A percentile compares a stretch with the other conserved stretches of the same genome.
Evolutionary conservation across 2,329 filamentous ascomycete species (phyloP).

Genomic region (Botrytis byssoidea): DNA sequence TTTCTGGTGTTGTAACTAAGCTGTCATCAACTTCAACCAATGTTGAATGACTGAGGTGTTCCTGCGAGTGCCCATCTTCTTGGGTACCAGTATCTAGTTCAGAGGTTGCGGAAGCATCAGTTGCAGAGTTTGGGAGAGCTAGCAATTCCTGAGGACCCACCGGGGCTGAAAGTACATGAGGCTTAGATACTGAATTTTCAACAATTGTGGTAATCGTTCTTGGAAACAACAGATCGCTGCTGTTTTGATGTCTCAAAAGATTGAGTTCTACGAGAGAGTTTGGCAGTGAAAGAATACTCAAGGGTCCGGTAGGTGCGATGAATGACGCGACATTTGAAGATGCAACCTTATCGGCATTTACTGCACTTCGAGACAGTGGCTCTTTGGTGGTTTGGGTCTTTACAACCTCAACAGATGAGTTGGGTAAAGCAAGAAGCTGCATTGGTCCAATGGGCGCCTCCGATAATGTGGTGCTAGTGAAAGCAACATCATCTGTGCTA

Average conservation of each 20-base stretch:
- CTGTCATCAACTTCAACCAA: neutral
- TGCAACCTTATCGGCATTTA: conserved; percentile 27
- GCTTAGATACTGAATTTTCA: neutral
- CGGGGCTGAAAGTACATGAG: conserved; percentile 20
- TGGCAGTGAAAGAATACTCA: conserved; percentile 53
- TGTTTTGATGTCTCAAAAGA: neutral
- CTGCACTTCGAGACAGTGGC: neutral
- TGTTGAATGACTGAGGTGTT: no score
- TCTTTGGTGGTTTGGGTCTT: neutral
- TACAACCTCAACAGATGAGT: conserved; percentile 34
- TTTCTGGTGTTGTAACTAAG: neutral
- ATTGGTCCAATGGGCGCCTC: conserved; percentile 33
- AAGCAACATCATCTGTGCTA: neutral
- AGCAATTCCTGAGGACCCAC: conserved; percentile 45
- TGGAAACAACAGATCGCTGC: neutral
- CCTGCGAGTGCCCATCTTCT: neutral
- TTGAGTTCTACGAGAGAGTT: conserved; percentile 40
- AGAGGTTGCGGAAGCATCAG: neutral
- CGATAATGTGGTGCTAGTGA: neutral
- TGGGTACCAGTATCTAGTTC: neutral
- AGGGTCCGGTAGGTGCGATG: conserved; percentile 31
- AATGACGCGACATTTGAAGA: conserved; percentile 31
- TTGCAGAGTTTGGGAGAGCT: conserved; percentile 49
- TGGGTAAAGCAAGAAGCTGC: conserved; percentile 54
- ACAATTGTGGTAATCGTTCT: neutral